Evolutionary conservation across 257 asterid species (phyloP), one percentile per base, ranked within the genome.

Genomic region (Solanum raphanifolium): DNA sequence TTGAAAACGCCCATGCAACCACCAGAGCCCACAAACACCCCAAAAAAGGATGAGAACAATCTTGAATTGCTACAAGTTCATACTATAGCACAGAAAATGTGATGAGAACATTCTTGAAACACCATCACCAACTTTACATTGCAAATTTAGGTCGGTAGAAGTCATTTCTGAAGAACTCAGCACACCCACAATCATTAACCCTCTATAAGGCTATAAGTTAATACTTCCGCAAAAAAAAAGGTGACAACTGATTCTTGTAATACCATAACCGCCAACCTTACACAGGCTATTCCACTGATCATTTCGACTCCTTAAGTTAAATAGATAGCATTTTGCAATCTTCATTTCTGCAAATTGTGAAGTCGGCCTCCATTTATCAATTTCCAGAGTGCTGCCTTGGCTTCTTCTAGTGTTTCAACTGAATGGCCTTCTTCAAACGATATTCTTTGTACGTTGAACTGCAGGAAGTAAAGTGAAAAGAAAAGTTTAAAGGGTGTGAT

Each of bases 341-440:
- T 48, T 92, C 88, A 94, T 76, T 89, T 90, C 87, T 89, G 95
- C 91, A 94, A 75, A 87, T 94, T 93, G 88, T 88, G 92, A 55
- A 93, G 89, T 41, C 93, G 91, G 13, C 97, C 98, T 90, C 87
- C 91, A 74, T 94, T 84, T 68, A 97, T 84, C 74, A 95, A 89
- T 85, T 91, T 91, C 96, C 95, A 90, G 20, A 95, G 96, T 31
- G 97, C 98, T 68, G 90, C 91, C 91, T 97, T 97, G 34, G 98
- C 99, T 90, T 95, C 96, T 84, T 97, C 98, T 74, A 95, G 91
- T 31, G 98, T 95, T 86, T 97, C 98, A 3, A 95, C 95, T 3
- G 90, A 86, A 5, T 89, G 94, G 73, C 95, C 97, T n/a, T 81
- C 95, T 84, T 95, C 98, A 71, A 97, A 97, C 0, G 98, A 94